These are phyloP conservation scores for Akanthomyces dipterigenus DNA, from an alignment of 2,329 filamentous ascomycete species.

Conservation along the genomic window DNA sequence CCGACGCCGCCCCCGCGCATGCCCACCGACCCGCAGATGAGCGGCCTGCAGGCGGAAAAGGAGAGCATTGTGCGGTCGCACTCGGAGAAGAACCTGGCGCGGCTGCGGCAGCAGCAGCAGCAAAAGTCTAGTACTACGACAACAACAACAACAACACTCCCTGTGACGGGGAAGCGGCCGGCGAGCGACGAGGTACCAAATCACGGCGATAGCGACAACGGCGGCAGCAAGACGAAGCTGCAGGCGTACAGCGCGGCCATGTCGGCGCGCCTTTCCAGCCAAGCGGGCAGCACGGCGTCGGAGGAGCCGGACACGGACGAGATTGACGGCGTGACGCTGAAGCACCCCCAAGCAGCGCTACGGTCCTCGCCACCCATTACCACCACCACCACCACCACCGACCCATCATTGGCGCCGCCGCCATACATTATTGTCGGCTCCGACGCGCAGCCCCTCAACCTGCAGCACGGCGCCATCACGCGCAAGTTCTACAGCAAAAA, in stretches of 20 bases:
- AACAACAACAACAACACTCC: neutral
- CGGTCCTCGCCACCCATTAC: constrained; percentile 19
- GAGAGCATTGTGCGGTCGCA: constrained; percentile 51
- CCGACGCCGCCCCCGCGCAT: constrained; percentile 66
- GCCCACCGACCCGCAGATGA: constrained; percentile 60
- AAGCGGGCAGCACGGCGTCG: constrained; percentile 7
- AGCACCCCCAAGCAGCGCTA: constrained; percentile 23
- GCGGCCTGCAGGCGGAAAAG: constrained; percentile 56
- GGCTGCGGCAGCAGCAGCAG: constrained; percentile 28
- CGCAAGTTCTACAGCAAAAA: constrained; percentile 90
- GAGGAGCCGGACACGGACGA: neutral
- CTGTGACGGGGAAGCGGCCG: constrained; percentile 11
- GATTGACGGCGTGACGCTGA: constrained; percentile 48
- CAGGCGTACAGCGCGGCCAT: constrained; percentile 23
- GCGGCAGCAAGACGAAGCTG: constrained; percentile 15
- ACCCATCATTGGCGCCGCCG: constrained; percentile 17
- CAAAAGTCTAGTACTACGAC: neutral
- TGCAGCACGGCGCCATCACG: constrained; percentile 80
- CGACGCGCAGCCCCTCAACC: constrained; percentile 63
- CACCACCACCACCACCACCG: constrained; percentile 11
- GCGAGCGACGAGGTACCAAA: no score
- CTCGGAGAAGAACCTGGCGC: constrained; percentile 46
- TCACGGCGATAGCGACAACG: neutral
- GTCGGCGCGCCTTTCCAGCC: constrained; percentile 21
- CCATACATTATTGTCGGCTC: constrained; percentile 59